Percentiles rank a stretch among this genome's conserved stretches.
These are phyloP conservation scores for Saccharomycopsis guyanensis DNA, from an alignment of 805 yeast species.

Conservation along the genomic window DNA sequence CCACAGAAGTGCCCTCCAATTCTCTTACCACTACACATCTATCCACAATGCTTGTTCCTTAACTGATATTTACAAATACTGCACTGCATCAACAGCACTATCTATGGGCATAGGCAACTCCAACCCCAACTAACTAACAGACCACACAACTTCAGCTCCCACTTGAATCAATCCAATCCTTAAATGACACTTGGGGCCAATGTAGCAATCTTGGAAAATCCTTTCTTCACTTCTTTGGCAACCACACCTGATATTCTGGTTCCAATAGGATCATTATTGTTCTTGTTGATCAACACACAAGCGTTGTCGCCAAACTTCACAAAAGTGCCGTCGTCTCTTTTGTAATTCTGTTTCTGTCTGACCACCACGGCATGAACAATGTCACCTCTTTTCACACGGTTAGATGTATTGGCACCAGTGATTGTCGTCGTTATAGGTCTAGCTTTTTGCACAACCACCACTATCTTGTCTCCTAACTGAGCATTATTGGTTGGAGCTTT, in stretches of 20 bases:
- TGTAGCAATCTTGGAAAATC: conserved; percentile 78
- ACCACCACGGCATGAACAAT: conserved; percentile 93
- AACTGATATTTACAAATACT: too few relatives aligned
- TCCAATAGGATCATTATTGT: conserved; percentile 84
- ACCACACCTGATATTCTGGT: conserved; percentile 87
- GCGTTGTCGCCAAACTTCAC: conserved; percentile 94
- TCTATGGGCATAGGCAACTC: too few relatives aligned
- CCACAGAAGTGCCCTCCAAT: too few relatives aligned
- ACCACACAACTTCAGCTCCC: too few relatives aligned
- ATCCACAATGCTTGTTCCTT: too few relatives aligned
- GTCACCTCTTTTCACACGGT: conserved; percentile 90
- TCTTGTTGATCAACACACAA: conserved; percentile 88
- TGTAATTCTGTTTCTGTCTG: conserved; percentile 74
- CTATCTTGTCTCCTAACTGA: conserved; percentile 82
- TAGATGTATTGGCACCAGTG: conserved; percentile 65
- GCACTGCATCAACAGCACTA: too few relatives aligned
- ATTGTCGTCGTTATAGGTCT: conserved; percentile 57
- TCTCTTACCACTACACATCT: too few relatives aligned
- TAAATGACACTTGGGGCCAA: conserved; percentile 81
- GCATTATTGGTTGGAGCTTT: conserved; percentile 83
- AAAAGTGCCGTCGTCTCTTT: conserved; percentile 80
- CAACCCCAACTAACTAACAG: too few relatives aligned
- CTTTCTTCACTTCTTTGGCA: conserved; percentile 80
- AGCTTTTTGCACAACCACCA: conserved; percentile 90
- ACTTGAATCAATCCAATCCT: too few relatives aligned